These are phyloP conservation scores for Kazachstania kunashirensis DNA, from an alignment of 805 yeast genomes.

Conservation along the genomic window DNA sequence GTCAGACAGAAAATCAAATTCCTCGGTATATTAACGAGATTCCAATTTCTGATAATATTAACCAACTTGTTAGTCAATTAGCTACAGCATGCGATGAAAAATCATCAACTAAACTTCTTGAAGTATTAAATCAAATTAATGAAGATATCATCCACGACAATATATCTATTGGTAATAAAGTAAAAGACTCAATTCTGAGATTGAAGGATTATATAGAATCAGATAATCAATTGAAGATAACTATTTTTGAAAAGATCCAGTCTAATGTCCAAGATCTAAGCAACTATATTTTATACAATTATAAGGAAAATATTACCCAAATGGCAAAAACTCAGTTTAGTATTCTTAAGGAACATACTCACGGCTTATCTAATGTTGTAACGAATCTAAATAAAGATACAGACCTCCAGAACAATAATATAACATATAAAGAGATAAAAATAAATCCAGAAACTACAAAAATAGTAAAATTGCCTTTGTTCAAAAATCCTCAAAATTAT, in stretches of 20 bases:
- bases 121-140: neutral
- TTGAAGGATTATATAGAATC: neutral
- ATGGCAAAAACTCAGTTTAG: conserved; percentile 11
- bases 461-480: conserved; percentile 9
- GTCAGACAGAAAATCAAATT: neutral
- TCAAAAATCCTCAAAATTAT: conserved; percentile 10
- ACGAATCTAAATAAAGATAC: neutral
- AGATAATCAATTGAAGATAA: neutral
- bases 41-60: neutral
- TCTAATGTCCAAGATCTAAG: neutral
- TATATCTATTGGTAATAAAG: neutral
- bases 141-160: neutral
- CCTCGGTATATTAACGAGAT: neutral
- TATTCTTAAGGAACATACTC: conserved; percentile 5
- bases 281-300: conserved; percentile 5
- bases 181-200: neutral
- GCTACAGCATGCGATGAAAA: neutral
- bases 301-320: conserved; percentile 10
- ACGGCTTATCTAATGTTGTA: conserved; percentile 2
- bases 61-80: neutral
- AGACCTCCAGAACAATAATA: no score
- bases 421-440: conserved; percentile 3
- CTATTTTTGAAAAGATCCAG: neutral
- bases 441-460: neutral
- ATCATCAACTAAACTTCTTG: neutral